Evolutionary conservation across 352 stramenopile species (phyloP).

Genomic region (Blastocystis sp.): DNA sequence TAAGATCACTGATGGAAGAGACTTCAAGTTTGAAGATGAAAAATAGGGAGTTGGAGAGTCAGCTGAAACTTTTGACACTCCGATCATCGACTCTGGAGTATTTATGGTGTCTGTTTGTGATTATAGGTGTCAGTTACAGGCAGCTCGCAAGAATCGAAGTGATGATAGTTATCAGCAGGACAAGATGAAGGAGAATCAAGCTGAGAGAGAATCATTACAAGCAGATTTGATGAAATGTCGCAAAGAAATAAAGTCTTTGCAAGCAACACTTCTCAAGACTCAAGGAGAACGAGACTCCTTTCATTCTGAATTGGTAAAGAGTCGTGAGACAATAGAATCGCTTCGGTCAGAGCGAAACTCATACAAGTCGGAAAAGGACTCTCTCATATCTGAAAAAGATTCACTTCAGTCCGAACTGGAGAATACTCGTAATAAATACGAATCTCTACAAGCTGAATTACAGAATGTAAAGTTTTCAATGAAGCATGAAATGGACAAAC

Average conservation of each 20-base stretch:
- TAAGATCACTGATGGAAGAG: background rate
- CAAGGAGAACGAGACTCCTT: too few relatives aligned
- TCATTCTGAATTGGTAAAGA: background rate
- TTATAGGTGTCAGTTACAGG: too few relatives aligned
- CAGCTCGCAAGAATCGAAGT: too few relatives aligned
- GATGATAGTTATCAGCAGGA: too few relatives aligned
- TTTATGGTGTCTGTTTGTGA: too few relatives aligned
- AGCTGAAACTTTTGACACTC: background rate
- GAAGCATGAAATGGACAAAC: background rate
- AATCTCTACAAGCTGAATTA: background rate
- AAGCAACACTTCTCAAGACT: background rate
- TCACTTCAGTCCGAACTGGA: background rate
- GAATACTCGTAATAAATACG: background rate
- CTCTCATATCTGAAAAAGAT: background rate
- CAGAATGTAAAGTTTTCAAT: background rate
- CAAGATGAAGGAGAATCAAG: too few relatives aligned
- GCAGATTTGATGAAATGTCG: conserved; percentile 37
- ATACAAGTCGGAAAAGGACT: background rate
- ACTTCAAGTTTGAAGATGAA: background rate
- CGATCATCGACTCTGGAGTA: too few relatives aligned
- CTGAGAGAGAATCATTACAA: background rate
- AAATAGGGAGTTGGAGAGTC: background rate
- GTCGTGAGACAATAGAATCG: too few relatives aligned
- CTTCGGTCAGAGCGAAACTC: background rate
- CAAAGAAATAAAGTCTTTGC: background rate